Percentiles rank a stretch among this genome's conserved stretches.
phyloP scores from a whole-genome alignment of 805 yeast genomes.

The Hanseniaspora pseudoguilliermondii region DNA sequence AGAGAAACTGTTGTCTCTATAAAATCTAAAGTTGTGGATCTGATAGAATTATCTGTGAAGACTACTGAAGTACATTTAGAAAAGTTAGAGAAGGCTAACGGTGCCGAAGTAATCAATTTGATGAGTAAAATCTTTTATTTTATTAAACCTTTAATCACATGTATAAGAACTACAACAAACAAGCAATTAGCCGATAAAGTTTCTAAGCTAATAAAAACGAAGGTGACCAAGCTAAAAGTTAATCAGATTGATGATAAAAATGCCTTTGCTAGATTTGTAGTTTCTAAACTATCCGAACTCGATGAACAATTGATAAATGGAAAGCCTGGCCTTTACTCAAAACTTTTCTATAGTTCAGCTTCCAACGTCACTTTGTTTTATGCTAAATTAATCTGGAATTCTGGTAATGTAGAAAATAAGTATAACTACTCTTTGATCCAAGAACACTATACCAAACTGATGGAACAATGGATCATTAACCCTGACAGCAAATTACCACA shows the following conservation, averaged over 20 bases:
- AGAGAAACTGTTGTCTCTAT: constrained; percentile 65
- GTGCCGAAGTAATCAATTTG: not conserved
- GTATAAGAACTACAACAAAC: constrained; percentile 58
- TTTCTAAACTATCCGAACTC: constrained; percentile 28
- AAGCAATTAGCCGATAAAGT: constrained; percentile 61
- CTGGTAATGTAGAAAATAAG: constrained; percentile 23
- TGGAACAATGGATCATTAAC: constrained; percentile 49
- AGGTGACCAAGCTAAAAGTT: constrained; percentile 40
- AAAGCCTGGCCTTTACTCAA: constrained; percentile 29
- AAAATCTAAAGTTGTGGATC: constrained; percentile 65
- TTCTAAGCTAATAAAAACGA: constrained; percentile 52
- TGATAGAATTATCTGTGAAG: constrained; percentile 52
- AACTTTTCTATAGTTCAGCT: constrained; percentile 42
- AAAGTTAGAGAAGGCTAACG: not conserved
- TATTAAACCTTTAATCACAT: constrained; percentile 43
- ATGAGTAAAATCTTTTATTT: constrained; percentile 31
- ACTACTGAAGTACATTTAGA: constrained; percentile 27
- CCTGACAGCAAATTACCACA: constrained; percentile 38
- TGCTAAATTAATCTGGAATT: constrained; percentile 37
- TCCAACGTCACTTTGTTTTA: constrained; percentile 41
- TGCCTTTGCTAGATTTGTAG: constrained; percentile 19
- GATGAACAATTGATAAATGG: constrained; percentile 32
- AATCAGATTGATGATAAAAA: constrained; percentile 11
- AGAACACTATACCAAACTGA: constrained; percentile 41
- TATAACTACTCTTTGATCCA: constrained; percentile 31